Evolutionary conservation across 176 grass and related monocot genomes (phyloP).

Genomic region (Eleusine coracana): DNA sequence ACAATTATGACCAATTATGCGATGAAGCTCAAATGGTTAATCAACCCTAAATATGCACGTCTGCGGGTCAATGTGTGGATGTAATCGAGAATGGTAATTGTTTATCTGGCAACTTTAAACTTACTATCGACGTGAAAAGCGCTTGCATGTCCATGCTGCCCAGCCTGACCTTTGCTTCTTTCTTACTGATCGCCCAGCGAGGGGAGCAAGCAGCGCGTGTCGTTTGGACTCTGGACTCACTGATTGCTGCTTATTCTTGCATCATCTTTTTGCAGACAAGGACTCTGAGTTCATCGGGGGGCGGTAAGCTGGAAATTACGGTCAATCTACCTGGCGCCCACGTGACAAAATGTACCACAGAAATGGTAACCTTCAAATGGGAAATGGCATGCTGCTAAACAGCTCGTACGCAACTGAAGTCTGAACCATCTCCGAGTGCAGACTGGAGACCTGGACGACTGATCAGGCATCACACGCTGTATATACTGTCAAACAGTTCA

Average conservation of each 20-base stretch:
- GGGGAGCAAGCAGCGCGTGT: background rate
- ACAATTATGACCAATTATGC: background rate
- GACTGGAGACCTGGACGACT: slow-evolving; percentile 3
- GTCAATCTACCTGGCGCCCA: background rate
- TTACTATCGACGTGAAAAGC: background rate
- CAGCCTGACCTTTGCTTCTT: background rate
- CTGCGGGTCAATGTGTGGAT: background rate
- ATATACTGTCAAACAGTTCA: background rate
- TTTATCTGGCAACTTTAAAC: slow-evolving; percentile 28
- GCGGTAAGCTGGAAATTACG: background rate
- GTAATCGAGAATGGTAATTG: background rate
- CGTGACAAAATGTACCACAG: background rate
- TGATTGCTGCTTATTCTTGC: slow-evolving; percentile 14
- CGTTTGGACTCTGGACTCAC: slow-evolving; percentile 28
- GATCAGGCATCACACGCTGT: background rate
- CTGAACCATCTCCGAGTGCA: slow-evolving; percentile 1
- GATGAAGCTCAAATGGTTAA: background rate
- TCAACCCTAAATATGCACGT: background rate
- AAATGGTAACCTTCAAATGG: background rate
- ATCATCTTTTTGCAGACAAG: slow-evolving; percentile 16
- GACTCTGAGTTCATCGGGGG: background rate
- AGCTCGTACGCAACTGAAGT: background rate
- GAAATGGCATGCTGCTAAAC: background rate
- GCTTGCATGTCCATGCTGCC: background rate
- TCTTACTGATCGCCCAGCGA: background rate